Evolutionary conservation across 257 asterid species (phyloP), one percentile per base, ranked within the genome.

Genomic region (Schizonepeta tenuifolia): DNA sequence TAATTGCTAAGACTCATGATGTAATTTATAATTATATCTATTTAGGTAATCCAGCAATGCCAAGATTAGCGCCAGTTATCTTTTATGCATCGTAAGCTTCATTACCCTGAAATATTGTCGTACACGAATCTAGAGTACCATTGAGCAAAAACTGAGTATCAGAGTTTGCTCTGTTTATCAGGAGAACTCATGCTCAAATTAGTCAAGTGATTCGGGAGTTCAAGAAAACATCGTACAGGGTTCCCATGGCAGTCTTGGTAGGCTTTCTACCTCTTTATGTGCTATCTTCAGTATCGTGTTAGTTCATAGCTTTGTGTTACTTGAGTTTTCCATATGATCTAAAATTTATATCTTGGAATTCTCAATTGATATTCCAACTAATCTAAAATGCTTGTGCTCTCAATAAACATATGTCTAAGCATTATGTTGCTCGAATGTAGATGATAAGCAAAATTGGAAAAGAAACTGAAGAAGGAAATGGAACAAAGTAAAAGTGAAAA

Each of bases 101-200:
- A 36, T 69, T 58, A 55, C 18, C 13, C 36, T 70, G 38, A 21
- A 35, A 13, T 75, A 18, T 73, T 26, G 47, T 21, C 12, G 10
- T 31, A 14, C 22, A 67, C 33, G 21, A 21, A 26, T 69, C 8
- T 49, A 43, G 18, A 53, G 63, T 33, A 3, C 15, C 24, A 13
- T 7, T 20, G 10, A 22, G 47, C 22, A n/a, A 67, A 75, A 49
- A 14, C 55, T 76, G 59, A 53, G 75, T 41, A 54, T 47, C 21
- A 11, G 44, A 65, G 12, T 38, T 76, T 11, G 62, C 41, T 77
- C 67, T 26, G 15, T 73, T 69, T 69, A 55, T 73, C 56, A 95
- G 99, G 97, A 87, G 99, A 82, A 95, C 99, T 2, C 99, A 95
- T 78, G 12, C 93, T 3, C 99, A 95, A 84, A 85, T 95, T 77